Evolutionary conservation across 306 rosid genomes (phyloP).

Genomic region (Amphicarpaea edgeworthii): DNA sequence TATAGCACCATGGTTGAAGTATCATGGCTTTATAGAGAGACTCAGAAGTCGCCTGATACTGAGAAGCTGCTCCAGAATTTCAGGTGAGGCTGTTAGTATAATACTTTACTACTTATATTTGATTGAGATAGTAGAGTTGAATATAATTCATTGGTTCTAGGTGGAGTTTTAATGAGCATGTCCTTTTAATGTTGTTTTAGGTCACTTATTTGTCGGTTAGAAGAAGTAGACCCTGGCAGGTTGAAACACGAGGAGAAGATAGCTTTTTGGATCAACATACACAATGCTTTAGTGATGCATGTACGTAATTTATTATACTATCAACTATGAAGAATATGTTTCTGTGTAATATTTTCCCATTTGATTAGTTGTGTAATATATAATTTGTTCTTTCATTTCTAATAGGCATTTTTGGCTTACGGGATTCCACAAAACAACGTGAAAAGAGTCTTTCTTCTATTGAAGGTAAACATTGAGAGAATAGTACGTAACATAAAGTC

Average conservation of each 20-base stretch:
- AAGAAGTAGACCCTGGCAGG: slow-evolving; percentile 79
- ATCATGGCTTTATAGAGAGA: slow-evolving; percentile 84
- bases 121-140: slow-evolving; percentile 1
- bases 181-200: slow-evolving; percentile 55
- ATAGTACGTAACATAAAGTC: slow-evolving; percentile 8
- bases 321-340: slow-evolving; percentile 29
- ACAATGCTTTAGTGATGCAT: slow-evolving; percentile 98
- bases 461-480: slow-evolving; percentile 69
- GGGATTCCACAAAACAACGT: slow-evolving; percentile 94
- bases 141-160: not conserved
- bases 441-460: slow-evolving; percentile 76
- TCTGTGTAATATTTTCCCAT: slow-evolving; percentile 18
- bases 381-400: slow-evolving; percentile 46
- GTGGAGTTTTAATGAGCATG: slow-evolving; percentile 36
- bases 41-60: slow-evolving; percentile 69
- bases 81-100: slow-evolving; percentile 66
- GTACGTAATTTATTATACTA: slow-evolving; percentile 60
- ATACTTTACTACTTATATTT: not conserved
- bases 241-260: slow-evolving; percentile 89
- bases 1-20: slow-evolving; percentile 99
- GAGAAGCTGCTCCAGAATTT: slow-evolving; percentile 85
- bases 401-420: slow-evolving; percentile 93
- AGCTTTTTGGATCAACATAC: slow-evolving; percentile 96
- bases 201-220: slow-evolving; percentile 75
- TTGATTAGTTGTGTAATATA: slow-evolving; percentile 15